A percentile compares a stretch with the other conserved stretches of the same genome.
Conservation (phyloP, 2,329 filamentous ascomycete species). For the Microdochium nivale region DNA sequence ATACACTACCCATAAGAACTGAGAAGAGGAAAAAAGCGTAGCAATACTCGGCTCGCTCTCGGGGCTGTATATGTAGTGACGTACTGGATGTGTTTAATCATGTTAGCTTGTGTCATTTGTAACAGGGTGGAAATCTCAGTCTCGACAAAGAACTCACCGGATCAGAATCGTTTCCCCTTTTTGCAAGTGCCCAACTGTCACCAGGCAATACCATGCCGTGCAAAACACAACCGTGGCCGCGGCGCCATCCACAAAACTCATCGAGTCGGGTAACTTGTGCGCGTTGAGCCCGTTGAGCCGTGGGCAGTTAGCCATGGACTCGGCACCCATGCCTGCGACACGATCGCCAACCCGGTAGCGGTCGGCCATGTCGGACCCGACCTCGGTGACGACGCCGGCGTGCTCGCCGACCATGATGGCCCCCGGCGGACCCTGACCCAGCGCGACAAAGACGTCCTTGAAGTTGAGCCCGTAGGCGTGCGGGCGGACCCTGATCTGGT, state of each 20-base stretch:
- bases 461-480: constrained; percentile 6
- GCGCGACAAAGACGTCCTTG: constrained; percentile 1
- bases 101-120: no score
- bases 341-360: neutral
- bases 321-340: neutral
- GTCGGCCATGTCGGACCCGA: neutral
- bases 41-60: no score
- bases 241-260: neutral
- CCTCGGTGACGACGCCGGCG: constrained; percentile 3
- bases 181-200: neutral
- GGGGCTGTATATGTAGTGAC: no score
- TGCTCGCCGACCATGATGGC: neutral
- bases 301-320: neutral
- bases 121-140: no score
- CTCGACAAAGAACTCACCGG: neutral
- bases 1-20: no score
- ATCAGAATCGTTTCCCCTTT: neutral
- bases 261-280: neutral
- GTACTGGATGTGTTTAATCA: no score
- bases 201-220: neutral
- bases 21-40: no score
- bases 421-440: constrained; percentile 1
- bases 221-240: neutral
- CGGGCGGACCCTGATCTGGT: constrained; percentile 4
- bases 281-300: neutral